These are phyloP conservation scores for Penicillium concentricum DNA, from an alignment of 2,329 filamentous ascomycete genomes.

Conservation along the genomic window DNA sequence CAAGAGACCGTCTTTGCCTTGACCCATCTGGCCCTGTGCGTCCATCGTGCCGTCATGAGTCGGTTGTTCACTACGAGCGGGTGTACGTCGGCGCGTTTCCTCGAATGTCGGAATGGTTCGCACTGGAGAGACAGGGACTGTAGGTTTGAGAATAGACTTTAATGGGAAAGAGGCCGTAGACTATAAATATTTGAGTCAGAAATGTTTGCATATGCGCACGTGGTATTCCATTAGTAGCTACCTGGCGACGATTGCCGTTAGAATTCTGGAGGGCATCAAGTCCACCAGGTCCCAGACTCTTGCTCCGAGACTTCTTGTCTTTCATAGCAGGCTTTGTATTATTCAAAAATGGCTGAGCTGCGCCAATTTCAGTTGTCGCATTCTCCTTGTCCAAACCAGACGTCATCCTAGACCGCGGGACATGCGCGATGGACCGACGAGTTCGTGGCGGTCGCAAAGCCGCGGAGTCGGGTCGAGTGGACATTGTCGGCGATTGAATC, in stretches of 20 bases:
- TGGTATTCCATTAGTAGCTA: conserved; percentile 45
- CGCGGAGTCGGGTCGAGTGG: conserved; percentile 36
- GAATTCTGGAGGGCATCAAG: conserved; percentile 76
- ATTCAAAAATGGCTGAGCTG: conserved; percentile 32
- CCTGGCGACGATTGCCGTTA: conserved; percentile 75
- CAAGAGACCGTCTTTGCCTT: conserved; percentile 34
- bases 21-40: conserved; percentile 10
- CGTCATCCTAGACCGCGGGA: conserved; percentile 51
- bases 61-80: conserved; percentile 33
- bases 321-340: conserved; percentile 40
- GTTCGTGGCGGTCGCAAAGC: conserved; percentile 40
- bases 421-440: conserved; percentile 71
- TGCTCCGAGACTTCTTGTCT: conserved; percentile 76
- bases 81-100: conserved; percentile 47
- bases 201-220: conserved; percentile 3
- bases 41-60: conserved; percentile 14
- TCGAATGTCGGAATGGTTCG: conserved; percentile 63
- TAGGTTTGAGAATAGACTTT: conserved; percentile 78
- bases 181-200: conserved; percentile 30
- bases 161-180: conserved; percentile 44
- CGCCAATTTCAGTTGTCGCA: conserved; percentile 64
- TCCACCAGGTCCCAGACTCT: conserved; percentile 91
- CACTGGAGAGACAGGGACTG: conserved; percentile 64
- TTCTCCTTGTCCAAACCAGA: conserved; percentile 71
- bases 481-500: conserved; percentile 25